A percentile compares a stretch with the other conserved stretches of the same genome.
These are phyloP conservation scores for Apiospora malaysiana DNA, from an alignment of 2,329 filamentous ascomycete species.

Conservation along the genomic window DNA sequence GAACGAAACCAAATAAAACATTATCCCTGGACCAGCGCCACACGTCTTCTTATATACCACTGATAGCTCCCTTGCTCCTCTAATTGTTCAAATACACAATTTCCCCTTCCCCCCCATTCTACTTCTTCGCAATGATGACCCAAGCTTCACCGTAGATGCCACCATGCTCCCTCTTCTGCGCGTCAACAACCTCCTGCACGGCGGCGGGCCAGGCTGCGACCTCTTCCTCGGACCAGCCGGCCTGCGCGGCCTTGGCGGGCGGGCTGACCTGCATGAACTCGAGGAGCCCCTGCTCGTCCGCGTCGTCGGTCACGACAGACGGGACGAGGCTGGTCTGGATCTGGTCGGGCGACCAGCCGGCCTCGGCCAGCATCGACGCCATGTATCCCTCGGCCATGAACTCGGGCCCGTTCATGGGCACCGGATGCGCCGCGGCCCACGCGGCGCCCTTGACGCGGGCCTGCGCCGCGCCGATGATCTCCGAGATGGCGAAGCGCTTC, in stretches of 20 bases:
- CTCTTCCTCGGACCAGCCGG: constrained; percentile 33
- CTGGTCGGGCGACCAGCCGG: constrained; percentile 26
- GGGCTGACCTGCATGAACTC: constrained; percentile 31
- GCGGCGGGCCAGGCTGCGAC: constrained; percentile 31
- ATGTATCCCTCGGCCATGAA: constrained; percentile 35
- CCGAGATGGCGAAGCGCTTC: constrained; percentile 33
- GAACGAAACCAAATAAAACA: neutral
- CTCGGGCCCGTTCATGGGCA: constrained; percentile 35
- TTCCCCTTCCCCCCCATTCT: neutral
- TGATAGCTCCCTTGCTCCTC: neutral
- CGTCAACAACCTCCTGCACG: constrained; percentile 29
- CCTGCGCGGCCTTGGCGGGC: constrained; percentile 30
- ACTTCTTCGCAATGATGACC: constrained; percentile 34
- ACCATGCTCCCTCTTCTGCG: constrained; percentile 29
- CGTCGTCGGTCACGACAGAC: constrained; percentile 26
- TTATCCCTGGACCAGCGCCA: neutral
- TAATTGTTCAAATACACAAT: neutral
- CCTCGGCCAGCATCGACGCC: constrained; percentile 29
- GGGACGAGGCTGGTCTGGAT: neutral
- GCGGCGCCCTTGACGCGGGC: constrained; percentile 19
- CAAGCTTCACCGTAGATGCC: constrained; percentile 34
- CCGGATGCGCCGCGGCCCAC: constrained; percentile 35
- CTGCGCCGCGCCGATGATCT: constrained; percentile 38
- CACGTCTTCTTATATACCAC: neutral
- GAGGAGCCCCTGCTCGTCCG: constrained; percentile 30